phyloP scores from a whole-genome alignment of 2,329 filamentous ascomycete species.

The Alternaria sp. region DNA sequence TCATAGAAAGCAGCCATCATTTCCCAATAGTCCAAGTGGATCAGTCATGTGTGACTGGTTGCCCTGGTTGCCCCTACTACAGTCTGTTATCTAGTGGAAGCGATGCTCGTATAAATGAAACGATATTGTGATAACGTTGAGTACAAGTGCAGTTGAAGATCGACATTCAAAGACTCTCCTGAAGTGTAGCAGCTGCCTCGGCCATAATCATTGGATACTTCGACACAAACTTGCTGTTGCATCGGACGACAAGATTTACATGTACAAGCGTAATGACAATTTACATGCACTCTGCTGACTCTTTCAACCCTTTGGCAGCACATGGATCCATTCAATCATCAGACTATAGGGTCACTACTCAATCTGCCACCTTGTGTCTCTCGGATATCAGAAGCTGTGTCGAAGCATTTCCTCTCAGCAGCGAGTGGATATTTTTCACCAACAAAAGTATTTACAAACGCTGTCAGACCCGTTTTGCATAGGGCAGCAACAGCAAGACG shows the following conservation, averaged over 20 bases:
- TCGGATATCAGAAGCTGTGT: neutral
- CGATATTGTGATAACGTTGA: neutral
- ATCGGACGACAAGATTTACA: too few relatives aligned
- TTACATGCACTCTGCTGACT: neutral
- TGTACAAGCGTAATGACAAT: too few relatives aligned
- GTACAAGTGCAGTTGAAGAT: neutral
- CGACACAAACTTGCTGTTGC: neutral
- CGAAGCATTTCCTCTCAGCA: neutral
- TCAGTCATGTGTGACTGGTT: neutral
- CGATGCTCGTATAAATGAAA: neutral
- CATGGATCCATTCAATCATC: neutral
- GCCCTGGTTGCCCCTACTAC: neutral
- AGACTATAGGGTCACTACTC: neutral
- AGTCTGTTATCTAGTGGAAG: neutral
- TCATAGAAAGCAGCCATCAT: neutral
- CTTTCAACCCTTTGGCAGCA: neutral
- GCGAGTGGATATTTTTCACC: neutral
- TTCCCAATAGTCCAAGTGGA: neutral
- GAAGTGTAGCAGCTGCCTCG: neutral
- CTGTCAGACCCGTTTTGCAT: neutral
- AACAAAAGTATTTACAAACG: constrained; percentile 4
- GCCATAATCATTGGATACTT: neutral
- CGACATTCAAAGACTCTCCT: neutral
- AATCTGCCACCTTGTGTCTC: neutral
- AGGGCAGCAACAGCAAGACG: neutral